These are phyloP conservation scores for Syncephalastrum monosporum DNA, from an alignment of 371 early-diverging fungal genomes.

Conservation along the genomic window DNA sequence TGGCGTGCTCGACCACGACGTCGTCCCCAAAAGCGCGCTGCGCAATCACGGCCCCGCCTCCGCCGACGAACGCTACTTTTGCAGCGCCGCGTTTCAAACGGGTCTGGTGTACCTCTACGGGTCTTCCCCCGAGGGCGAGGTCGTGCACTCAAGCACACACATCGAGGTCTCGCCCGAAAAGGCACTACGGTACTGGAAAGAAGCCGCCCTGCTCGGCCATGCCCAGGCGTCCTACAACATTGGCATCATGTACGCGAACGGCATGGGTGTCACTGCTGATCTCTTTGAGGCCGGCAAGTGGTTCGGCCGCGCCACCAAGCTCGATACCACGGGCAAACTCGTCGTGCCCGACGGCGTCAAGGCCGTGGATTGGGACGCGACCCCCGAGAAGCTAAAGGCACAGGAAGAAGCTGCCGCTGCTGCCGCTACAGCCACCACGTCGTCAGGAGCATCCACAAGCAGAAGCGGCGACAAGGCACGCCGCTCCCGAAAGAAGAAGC, in stretches of 20 bases:
- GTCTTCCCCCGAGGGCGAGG: constrained; percentile 39
- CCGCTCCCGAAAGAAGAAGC: constrained; percentile 19
- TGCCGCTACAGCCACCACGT: background rate
- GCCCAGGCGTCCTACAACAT: constrained; percentile 52
- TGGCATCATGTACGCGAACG: constrained; percentile 46
- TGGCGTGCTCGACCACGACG: constrained; percentile 26
- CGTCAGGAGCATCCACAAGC: constrained; percentile 2
- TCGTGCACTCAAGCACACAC: constrained; percentile 28
- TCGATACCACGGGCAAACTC: constrained; percentile 41
- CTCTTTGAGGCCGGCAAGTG: constrained; percentile 43
- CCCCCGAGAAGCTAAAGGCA: constrained; percentile 16
- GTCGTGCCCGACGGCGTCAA: constrained; percentile 37
- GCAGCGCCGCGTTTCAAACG: constrained; percentile 48
- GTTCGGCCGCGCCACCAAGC: constrained; percentile 50
- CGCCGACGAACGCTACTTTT: constrained; percentile 45
- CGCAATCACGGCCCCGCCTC: constrained; percentile 43
- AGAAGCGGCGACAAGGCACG: constrained; percentile 7
- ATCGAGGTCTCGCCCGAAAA: constrained; percentile 38
- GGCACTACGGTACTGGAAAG: constrained; percentile 51
- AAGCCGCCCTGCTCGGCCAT: constrained; percentile 45
- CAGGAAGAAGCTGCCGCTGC: constrained; percentile 3
- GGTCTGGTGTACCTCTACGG: constrained; percentile 50
- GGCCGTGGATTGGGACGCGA: constrained; percentile 44
- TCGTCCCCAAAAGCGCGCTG: constrained; percentile 30
- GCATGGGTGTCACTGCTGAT: constrained; percentile 42